phyloP scores from a whole-genome alignment of 2,329 filamentous ascomycete genomes.

The Xylaria arbuscula region DNA sequence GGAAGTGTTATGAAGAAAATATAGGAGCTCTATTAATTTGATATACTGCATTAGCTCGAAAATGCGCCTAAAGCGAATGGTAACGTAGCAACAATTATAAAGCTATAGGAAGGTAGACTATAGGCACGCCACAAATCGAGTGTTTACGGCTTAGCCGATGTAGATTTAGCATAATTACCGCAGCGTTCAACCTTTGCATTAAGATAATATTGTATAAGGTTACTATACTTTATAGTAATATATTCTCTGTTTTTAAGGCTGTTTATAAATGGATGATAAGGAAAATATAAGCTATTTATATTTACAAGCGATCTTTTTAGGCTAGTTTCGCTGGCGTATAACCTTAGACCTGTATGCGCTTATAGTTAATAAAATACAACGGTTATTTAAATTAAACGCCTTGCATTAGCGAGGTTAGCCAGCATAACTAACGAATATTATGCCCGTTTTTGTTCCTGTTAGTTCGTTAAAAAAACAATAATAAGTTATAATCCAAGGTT shows the following conservation, averaged over 20 bases:
- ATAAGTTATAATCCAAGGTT: slow-evolving; percentile 9
- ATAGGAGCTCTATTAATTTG: not conserved
- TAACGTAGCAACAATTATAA: not conserved
- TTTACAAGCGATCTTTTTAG: not conserved
- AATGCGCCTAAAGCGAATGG: not conserved
- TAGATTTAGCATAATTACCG: not conserved
- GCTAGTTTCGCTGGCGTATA: not conserved
- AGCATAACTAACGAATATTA: slow-evolving; percentile 3
- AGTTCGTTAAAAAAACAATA: slow-evolving; percentile 3
- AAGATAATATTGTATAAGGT: not conserved
- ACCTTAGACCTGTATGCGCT: slow-evolving; percentile 1
- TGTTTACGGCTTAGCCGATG: not conserved
- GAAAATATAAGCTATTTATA: not conserved
- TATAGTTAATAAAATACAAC: not conserved
- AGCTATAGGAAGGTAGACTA: not conserved
- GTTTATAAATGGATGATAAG: not conserved
- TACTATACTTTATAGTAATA: not conserved
- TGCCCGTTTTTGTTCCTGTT: slow-evolving; percentile 2
- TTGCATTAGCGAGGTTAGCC: slow-evolving; percentile 10
- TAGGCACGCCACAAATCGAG: not conserved
- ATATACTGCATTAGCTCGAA: not conserved
- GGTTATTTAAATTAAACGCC: slow-evolving; percentile 2
- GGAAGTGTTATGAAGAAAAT: not conserved
- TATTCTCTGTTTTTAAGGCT: not conserved
- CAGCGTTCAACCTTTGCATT: not conserved